Conservation (phyloP, 1,284 basidiomycete species). For the Ceratobasidium sp. region DNA sequence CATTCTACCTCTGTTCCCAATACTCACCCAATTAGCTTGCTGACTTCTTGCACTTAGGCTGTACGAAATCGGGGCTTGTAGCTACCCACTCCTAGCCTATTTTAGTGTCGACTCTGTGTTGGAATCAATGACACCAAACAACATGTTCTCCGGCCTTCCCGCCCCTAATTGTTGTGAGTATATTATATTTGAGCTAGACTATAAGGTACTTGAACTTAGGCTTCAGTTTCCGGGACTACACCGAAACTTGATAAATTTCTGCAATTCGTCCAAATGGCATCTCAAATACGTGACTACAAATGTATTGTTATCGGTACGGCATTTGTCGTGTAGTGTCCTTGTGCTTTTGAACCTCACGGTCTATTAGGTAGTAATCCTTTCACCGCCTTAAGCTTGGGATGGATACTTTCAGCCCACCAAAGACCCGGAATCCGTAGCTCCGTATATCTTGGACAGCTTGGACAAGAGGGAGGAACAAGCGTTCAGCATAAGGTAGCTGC, state of each 20-base stretch:
- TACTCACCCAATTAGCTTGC: not conserved
- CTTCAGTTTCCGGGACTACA: conserved; percentile 7
- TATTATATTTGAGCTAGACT: not conserved
- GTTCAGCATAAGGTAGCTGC: not conserved
- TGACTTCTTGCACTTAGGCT: not conserved
- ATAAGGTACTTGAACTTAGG: conserved; percentile 4
- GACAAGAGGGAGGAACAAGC: not conserved
- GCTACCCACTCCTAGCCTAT: not conserved
- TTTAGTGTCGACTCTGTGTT: conserved; percentile 16
- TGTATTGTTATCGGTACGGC: conserved; percentile 35
- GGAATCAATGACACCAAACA: conserved; percentile 12
- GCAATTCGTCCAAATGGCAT: conserved; percentile 10
- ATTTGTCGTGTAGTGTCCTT: not conserved
- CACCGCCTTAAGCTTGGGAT: conserved; percentile 21
- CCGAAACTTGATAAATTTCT: conserved; percentile 20
- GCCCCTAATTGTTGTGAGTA: conserved; percentile 27
- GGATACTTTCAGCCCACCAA: conserved; percentile 17
- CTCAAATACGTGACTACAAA: conserved; percentile 11
- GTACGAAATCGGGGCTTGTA: conserved; percentile 21
- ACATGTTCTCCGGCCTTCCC: not conserved
- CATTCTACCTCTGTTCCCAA: not conserved
- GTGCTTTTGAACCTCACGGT: not conserved
- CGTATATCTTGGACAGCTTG: conserved; percentile 18
- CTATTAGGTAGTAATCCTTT: conserved; percentile 29
- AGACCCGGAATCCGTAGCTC: conserved; percentile 4